Evolutionary conservation across 2,329 filamentous ascomycete genomes (phyloP), one percentile per base, ranked within the genome.

Genomic region (Calonectria henricotiae): DNA sequence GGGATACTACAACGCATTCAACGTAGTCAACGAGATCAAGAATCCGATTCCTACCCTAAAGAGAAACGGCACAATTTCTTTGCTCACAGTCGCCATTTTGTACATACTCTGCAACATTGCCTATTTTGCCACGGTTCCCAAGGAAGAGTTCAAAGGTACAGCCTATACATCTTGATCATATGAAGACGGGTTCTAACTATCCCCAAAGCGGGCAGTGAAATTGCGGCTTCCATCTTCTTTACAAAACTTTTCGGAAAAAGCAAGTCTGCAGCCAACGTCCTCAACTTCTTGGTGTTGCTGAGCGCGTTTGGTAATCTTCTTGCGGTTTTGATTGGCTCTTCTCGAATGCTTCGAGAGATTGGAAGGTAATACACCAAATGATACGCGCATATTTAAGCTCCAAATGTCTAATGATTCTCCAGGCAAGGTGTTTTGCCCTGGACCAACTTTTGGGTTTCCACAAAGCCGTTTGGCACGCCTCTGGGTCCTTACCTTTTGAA

Each of bases 401-500:
- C 51, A 62, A 9, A 65, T 37, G 27, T 0, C 2, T 63, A 8
- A 20, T 17, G 20, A 3, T 13, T 43, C 2, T 3, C 2, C 23
- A 85, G 88, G 65, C 89, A 91, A 81, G 90, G 90, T 7, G 88
- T 91, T 0, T 82, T 92, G 1, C 89, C 90, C 0, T 91, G 80
- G n/a, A 85, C 89, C 1, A 79, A 80, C 1, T 89, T 92, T 70
- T 92, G 90, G 90, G 89, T 88, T 0, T 89, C 88, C 0, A 92
- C 90, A 4, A 46, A 46, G 9, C 63, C 63, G 1, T 91, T 91
- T 69, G 90, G 89, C 2, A 92, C 90, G 0, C 89, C 90, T 0
- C 76, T 90, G 0, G 89, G 88, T 0, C 89, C 90, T 0, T 90
- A 90, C 70, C 60, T 86, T 1, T 71, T 91, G 6, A 89, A 89